phyloP scores from a whole-genome alignment of 306 rosid genomes.

The Trifolium fragiferum region DNA sequence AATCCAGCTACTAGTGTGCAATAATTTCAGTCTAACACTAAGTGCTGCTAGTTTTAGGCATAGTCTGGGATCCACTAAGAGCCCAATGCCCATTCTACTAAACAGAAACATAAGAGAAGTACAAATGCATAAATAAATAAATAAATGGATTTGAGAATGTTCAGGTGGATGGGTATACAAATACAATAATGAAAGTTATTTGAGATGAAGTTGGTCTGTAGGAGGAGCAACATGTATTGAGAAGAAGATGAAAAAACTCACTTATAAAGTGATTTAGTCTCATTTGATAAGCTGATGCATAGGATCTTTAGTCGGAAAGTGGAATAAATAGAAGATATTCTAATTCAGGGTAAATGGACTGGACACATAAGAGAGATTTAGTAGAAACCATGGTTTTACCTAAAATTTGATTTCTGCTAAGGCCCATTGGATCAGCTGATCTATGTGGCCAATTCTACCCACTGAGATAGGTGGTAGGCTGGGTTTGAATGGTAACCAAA shows the following conservation, averaged over 20 bases:
- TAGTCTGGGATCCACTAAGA: background rate
- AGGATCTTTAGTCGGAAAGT: background rate
- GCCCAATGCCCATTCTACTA: background rate
- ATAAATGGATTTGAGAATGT: background rate
- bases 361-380: background rate
- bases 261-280: background rate
- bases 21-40: too few species aligned
- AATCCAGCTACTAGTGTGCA: conserved; percentile 6
- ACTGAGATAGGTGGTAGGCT: conserved; percentile 3
- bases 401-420: conserved; percentile 5
- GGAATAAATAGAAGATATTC: conserved; percentile 1
- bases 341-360: conserved; percentile 2
- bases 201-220: background rate
- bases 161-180: conserved; percentile 1
- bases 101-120: background rate
- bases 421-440: background rate
- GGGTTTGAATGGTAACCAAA: too few species aligned
- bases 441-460: background rate
- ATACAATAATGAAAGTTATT: background rate
- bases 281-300: background rate
- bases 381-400: background rate
- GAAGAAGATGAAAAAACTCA: background rate
- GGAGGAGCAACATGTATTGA: background rate
- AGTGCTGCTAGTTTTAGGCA: background rate
- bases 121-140: background rate